These are phyloP conservation scores for Gamsiella multidivaricata DNA, from an alignment of 192 early-diverging fungal genomes.

Conservation along the genomic window DNA sequence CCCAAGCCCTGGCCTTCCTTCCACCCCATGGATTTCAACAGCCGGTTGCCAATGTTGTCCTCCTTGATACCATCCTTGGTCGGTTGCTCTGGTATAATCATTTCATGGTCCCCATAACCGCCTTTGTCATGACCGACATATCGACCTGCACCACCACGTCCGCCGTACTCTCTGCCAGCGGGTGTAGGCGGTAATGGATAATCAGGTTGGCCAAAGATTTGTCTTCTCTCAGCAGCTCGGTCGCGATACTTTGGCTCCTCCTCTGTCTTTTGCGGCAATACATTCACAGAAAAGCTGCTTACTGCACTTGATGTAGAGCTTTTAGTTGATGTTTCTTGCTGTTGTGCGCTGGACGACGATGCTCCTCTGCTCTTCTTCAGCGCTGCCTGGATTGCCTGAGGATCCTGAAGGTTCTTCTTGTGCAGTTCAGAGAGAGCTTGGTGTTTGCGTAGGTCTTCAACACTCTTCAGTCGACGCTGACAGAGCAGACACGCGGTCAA, in stretches of 20 bases:
- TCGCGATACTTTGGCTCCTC: conserved; percentile 64
- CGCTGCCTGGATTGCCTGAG: conserved; percentile 14
- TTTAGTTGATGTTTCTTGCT: conserved; percentile 1
- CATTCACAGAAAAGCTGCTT: neutral
- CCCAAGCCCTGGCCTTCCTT: conserved; percentile 74
- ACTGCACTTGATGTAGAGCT: neutral
- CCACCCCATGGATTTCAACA: conserved; percentile 78
- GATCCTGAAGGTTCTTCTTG: conserved; percentile 57
- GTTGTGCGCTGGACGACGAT: neutral
- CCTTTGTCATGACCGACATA: neutral
- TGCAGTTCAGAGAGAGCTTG: conserved; percentile 68
- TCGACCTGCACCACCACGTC: conserved; percentile 13
- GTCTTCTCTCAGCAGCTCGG: conserved; percentile 72
- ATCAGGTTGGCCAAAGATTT: conserved; percentile 68
- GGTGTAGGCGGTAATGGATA: conserved; percentile 43
- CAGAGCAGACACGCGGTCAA: conserved; percentile 69
- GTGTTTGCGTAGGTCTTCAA: conserved; percentile 64
- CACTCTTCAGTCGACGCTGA: conserved; percentile 65
- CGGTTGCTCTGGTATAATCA: conserved; percentile 51
- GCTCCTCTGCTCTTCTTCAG: conserved; percentile 26
- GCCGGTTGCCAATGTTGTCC: conserved; percentile 68
- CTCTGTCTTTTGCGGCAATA: neutral
- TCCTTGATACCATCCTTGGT: conserved; percentile 62
- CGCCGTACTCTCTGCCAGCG: conserved; percentile 13
- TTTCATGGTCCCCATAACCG: conserved; percentile 7